Conservation (phyloP, 2,329 filamentous ascomycete species). For the Claviceps sp. region DNA sequence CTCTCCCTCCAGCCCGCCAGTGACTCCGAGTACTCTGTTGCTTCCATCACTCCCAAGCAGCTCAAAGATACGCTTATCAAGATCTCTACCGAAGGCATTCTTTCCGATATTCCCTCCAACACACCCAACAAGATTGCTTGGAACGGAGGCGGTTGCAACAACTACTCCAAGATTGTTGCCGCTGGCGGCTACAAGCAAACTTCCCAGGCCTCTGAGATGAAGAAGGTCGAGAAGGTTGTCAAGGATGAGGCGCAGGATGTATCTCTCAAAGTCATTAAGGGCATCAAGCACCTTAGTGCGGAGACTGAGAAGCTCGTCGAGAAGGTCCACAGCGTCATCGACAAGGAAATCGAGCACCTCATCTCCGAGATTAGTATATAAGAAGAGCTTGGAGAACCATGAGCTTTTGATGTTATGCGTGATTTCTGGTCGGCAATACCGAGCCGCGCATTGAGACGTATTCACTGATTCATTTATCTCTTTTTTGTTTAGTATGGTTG, state of each 20-base stretch:
- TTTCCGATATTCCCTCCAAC: constrained; percentile 69
- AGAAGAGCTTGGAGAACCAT: constrained; percentile 10
- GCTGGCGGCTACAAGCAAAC: constrained; percentile 56
- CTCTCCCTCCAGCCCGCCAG: constrained; percentile 84
- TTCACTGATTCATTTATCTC: not conserved
- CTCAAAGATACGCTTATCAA: constrained; percentile 80
- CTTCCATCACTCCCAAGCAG: constrained; percentile 81
- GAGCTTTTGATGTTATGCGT: constrained; percentile 1
- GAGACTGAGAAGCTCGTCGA: constrained; percentile 49
- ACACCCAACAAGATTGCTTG: constrained; percentile 94
- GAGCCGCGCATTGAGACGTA: constrained; percentile 8
- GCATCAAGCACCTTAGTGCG: constrained; percentile 35
- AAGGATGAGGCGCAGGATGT: constrained; percentile 47
- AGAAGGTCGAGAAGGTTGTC: constrained; percentile 47
- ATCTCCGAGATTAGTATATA: constrained; percentile 36
- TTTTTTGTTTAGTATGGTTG: constrained; percentile 2
- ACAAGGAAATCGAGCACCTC: constrained; percentile 48
- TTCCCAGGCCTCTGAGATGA: constrained; percentile 29
- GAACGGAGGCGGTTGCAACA: constrained; percentile 92
- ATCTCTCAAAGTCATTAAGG: constrained; percentile 41
- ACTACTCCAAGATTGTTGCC: constrained; percentile 74
- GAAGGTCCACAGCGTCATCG: constrained; percentile 49
- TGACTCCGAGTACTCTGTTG: constrained; percentile 85
- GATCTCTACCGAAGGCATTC: constrained; percentile 65
- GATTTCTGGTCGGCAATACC: constrained; percentile 9